Conservation (phyloP, 2,329 filamentous ascomycete genomes). For the Xylaria sp. region DNA sequence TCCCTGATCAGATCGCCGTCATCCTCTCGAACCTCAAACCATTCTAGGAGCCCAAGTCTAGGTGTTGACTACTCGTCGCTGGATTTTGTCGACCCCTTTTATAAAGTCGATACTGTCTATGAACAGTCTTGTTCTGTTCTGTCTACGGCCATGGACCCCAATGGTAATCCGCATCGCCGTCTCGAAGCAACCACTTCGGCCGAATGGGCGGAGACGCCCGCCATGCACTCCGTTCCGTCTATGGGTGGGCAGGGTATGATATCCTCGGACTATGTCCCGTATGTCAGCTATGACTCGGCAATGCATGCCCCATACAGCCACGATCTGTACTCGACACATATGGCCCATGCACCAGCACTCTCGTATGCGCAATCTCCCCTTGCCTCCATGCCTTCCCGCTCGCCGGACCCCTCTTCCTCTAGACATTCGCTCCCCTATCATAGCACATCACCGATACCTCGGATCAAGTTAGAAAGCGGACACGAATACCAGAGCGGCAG, state of each 20-base stretch:
- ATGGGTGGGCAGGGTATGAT: conserved; percentile 59
- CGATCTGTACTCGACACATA: conserved; percentile 59
- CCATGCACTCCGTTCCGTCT: conserved; percentile 56
- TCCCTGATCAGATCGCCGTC: conserved; percentile 58
- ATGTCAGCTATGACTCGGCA: conserved; percentile 58
- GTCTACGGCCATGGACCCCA: conserved; percentile 51
- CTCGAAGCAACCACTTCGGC: conserved; percentile 56
- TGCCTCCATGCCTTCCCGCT: conserved; percentile 49
- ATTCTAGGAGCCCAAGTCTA: conserved; percentile 55
- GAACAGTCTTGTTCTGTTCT: conserved; percentile 55
- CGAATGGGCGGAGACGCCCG: conserved; percentile 57
- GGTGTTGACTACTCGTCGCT: conserved; percentile 60
- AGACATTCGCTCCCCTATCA: conserved; percentile 51
- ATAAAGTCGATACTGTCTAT: conserved; percentile 57
- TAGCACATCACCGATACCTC: conserved; percentile 50
- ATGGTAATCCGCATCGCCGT: conserved; percentile 52
- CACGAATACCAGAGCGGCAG: conserved; percentile 52
- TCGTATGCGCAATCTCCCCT: conserved; percentile 45
- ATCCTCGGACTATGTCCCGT: conserved; percentile 63
- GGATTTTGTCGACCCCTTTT: conserved; percentile 56
- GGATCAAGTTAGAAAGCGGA: conserved; percentile 55
- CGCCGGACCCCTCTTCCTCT: conserved; percentile 46
- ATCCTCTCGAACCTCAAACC: conserved; percentile 59
- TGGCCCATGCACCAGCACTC: conserved; percentile 49
- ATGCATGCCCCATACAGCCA: conserved; percentile 58